Conservation (phyloP, 768 basidiomycete species). For the Pleurotus tuber-regium region DNA sequence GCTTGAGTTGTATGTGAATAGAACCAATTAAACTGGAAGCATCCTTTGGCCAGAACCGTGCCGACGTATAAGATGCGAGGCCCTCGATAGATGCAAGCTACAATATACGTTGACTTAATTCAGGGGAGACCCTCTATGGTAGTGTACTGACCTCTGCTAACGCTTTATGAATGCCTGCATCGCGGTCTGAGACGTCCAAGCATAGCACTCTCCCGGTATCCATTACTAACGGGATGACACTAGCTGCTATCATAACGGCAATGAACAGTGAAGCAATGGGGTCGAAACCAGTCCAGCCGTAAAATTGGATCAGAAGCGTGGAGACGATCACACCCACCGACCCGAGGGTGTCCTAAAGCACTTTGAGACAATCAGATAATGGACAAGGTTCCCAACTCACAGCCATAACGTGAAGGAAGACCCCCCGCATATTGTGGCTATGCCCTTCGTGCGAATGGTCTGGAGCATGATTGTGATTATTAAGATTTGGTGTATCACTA, state of each 20-base stretch:
- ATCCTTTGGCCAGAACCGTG: conserved; percentile 97
- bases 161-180: conserved; percentile 51
- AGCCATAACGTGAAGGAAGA: conserved; percentile 97
- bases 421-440: conserved; percentile 98
- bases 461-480: conserved; percentile 48
- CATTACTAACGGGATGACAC: conserved; percentile 91
- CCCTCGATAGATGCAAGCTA: conserved; percentile 79
- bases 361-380: conserved; percentile 2
- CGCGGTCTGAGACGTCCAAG: conserved; percentile 75
- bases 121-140: background rate
- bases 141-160: conserved; percentile 55
- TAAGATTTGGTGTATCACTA: conserved; percentile 37
- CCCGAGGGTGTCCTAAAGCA: conserved; percentile 83
- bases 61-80: conserved; percentile 72
- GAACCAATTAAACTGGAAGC: conserved; percentile 82
- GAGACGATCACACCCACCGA: conserved; percentile 98
- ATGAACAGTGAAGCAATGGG: conserved; percentile 98
- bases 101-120: conserved; percentile 32
- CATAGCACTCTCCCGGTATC: conserved; percentile 89
- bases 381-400: conserved; percentile 39
- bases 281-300: conserved; percentile 99
- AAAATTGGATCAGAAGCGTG: conserved; percentile 90
- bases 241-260: conserved; percentile 90
- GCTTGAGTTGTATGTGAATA: conserved; percentile 85
- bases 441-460: conserved; percentile 69